Evolutionary conservation across 129 eudicot species (phyloP), one percentile per base, ranked within the genome.

Genomic region (Ambrosia artemisiifolia): DNA sequence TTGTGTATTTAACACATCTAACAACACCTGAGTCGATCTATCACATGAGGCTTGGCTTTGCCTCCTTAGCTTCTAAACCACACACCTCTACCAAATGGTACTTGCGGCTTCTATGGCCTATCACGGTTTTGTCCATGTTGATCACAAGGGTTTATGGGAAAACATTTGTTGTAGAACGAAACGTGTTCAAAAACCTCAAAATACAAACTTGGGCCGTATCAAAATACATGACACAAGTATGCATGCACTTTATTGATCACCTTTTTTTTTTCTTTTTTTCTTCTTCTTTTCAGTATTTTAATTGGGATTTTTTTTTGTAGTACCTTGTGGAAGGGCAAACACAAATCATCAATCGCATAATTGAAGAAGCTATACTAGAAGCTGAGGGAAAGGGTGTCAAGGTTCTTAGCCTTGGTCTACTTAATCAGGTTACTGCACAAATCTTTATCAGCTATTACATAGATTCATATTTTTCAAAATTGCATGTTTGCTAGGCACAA

Each of bases 291-390:
- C 53, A 20, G 14, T 20, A 60, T 65, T 65, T 13, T 9, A 9
- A 72, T 54, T 70, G 65, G 14, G 14, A n/a, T 16, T 24, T 61
- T 42, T 38, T 53, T 66, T 51, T 80, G 81, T 68, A 85, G 97
- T 91, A 87, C 71, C 75, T n/a, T 19, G 63, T 83, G 80, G 81
- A 78, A 32, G 73, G 83, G 86, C 89, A 83, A 81, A 74, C 66
- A 66, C 75, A 91, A 77, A 53, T 72, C 17, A 83, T 91, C 66
- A 85, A 85, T 72, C 46, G 33, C 34, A 42, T 87, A 79, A 87
- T 91, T 32, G 95, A 87, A 63, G 88, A 80, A 60, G 91, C 95
- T 16, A 87, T 91, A 43, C 71, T 87, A 24, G 86, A 91, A 69
- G 95, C 95, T 14, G 89, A 91, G 3, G 85, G 47, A 13, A 85